These are phyloP conservation scores for Mrakia frigida DNA, from an alignment of 768 basidiomycete genomes.

Conservation along the genomic window DNA sequence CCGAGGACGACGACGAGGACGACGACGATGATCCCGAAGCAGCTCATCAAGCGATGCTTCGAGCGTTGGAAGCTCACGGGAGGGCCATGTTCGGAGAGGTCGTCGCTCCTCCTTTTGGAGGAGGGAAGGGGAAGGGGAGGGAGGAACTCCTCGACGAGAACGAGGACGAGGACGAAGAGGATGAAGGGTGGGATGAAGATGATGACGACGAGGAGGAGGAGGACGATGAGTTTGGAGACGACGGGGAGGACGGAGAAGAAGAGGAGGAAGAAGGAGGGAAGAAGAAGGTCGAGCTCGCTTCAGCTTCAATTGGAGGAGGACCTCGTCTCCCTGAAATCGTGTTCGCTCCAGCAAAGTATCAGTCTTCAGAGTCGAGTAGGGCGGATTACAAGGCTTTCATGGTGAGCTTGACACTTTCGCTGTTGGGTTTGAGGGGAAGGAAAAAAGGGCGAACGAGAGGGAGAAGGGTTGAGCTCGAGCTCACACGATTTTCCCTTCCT, in stretches of 20 bases:
- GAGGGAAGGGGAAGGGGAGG: slow-evolving; percentile 32
- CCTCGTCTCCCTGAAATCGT: slow-evolving; percentile 40
- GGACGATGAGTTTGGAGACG: slow-evolving; percentile 9
- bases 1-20: slow-evolving; percentile 32
- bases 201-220: slow-evolving; percentile 28
- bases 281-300: slow-evolving; percentile 30
- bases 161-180: slow-evolving; percentile 28
- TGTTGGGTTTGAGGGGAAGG: not conserved
- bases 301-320: not conserved
- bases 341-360: slow-evolving; percentile 35
- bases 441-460: not conserved
- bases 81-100: slow-evolving; percentile 41
- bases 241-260: slow-evolving; percentile 24
- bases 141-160: slow-evolving; percentile 25
- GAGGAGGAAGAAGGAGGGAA: slow-evolving; percentile 39
- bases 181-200: slow-evolving; percentile 17
- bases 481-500: too few relatives aligned
- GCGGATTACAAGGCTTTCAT: slow-evolving; percentile 44
- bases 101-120: slow-evolving; percentile 9
- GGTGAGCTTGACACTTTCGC: slow-evolving; percentile 34
- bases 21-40: slow-evolving; percentile 33
- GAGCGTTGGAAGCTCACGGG: slow-evolving; percentile 41
- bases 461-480: not conserved
- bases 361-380: slow-evolving; percentile 33
- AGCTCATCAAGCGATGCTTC: slow-evolving; percentile 38